phyloP scores from a whole-genome alignment of 75 land plant species.

The Pinus taeda region DNA sequence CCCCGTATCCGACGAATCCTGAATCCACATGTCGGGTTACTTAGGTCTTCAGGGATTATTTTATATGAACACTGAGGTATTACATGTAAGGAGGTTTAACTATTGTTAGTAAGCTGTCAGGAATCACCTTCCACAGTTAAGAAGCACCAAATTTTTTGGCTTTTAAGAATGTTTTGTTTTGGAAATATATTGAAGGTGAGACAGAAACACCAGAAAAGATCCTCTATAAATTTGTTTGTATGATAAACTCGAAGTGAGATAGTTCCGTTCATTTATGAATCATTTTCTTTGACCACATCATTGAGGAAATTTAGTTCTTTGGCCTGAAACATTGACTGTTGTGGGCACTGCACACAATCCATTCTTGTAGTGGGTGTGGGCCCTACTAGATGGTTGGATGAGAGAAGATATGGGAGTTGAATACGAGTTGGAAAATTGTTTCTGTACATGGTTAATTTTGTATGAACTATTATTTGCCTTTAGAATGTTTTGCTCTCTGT shows the following conservation, averaged over 20 bases:
- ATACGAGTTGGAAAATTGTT: neutral
- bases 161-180: neutral
- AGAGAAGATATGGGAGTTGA: constrained; percentile 1
- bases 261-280: too few species aligned
- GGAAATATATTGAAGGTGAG: neutral
- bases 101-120: too few species aligned
- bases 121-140: too few species aligned
- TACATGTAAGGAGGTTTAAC: neutral
- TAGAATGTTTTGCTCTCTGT: neutral
- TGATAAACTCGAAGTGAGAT: neutral
- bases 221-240: neutral
- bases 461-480: neutral
- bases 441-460: neutral
- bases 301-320: neutral
- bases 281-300: neutral
- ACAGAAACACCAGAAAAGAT: neutral
- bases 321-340: neutral
- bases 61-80: neutral
- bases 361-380: neutral
- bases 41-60: neutral
- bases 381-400: neutral
- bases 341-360: neutral
- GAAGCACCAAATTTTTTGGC: neutral
- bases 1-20: too few species aligned
- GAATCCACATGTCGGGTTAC: too few species aligned